These are phyloP conservation scores for Thelonectria blattea DNA, from an alignment of 2,329 filamentous ascomycete genomes.

Conservation along the genomic window DNA sequence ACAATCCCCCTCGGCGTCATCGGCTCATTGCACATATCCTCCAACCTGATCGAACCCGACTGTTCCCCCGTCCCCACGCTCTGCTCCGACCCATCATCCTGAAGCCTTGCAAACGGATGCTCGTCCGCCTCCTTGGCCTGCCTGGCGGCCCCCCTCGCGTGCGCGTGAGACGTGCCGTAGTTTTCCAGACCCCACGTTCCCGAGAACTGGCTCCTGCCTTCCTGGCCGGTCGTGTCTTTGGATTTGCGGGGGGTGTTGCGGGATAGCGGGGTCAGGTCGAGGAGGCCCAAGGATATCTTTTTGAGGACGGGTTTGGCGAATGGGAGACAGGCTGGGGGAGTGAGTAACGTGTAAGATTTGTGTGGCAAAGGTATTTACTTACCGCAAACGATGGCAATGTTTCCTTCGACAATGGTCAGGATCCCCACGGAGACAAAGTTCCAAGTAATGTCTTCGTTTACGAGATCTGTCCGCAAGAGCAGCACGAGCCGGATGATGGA, in stretches of 20 bases:
- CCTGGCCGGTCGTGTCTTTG: not conserved
- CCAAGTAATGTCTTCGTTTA: conserved; percentile 35
- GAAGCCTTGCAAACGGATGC: not conserved
- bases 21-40: not conserved
- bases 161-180: not conserved
- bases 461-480: conserved; percentile 22
- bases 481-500: not conserved
- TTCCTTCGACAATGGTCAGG: conserved; percentile 34
- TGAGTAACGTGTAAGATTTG: too few species aligned
- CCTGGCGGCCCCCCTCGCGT: not conserved
- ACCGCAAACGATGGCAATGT: conserved; percentile 36
- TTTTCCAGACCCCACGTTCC: not conserved
- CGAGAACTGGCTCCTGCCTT: not conserved
- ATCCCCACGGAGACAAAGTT: conserved; percentile 32
- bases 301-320: conserved; percentile 4
- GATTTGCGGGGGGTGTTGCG: not conserved
- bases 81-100: not conserved
- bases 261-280: not conserved
- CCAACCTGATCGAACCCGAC: not conserved
- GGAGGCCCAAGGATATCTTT: conserved; percentile 1
- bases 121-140: not conserved
- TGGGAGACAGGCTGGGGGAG: conserved; percentile 1
- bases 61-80: not conserved
- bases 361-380: not conserved
- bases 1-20: not conserved